Conservation (phyloP, 768 basidiomycete species). For the Favolaschia claudopus region DNA sequence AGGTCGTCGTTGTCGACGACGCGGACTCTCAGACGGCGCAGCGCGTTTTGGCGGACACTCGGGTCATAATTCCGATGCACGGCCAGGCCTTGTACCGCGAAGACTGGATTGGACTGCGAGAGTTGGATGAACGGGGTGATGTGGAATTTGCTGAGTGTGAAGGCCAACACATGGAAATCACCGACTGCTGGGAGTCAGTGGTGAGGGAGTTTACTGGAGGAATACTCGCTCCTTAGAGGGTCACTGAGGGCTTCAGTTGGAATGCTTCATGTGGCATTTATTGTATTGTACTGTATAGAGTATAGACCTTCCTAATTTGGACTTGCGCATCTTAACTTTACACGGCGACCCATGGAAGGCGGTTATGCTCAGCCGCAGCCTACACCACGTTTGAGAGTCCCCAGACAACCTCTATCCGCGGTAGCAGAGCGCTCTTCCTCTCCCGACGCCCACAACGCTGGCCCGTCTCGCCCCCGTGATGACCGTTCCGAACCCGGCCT, state of each 20-base stretch:
- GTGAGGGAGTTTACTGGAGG: constrained; percentile 52
- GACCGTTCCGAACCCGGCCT: constrained; percentile 41
- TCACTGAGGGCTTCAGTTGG: no score
- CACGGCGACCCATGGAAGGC: constrained; percentile 36
- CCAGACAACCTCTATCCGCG: constrained; percentile 35
- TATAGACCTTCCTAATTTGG: constrained; percentile 13
- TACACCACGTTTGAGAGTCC: constrained; percentile 46
- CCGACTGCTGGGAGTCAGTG: constrained; percentile 66
- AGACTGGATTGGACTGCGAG: constrained; percentile 83
- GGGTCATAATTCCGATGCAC: constrained; percentile 70
- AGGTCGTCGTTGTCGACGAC: constrained; percentile 52
- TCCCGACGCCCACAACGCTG: constrained; percentile 33
- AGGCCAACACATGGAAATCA: constrained; percentile 80
- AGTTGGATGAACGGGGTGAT: constrained; percentile 70
- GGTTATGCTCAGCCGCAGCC: constrained; percentile 25
- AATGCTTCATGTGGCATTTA: no score
- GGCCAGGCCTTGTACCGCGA: constrained; percentile 75
- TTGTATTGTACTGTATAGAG: neutral
- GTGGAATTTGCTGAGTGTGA: constrained; percentile 70
- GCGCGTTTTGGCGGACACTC: constrained; percentile 14
- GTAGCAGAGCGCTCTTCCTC: constrained; percentile 35
- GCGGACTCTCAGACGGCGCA: constrained; percentile 1
- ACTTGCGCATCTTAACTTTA: constrained; percentile 19
- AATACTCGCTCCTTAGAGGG: no score
- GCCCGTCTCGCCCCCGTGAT: constrained; percentile 47